These are phyloP conservation scores for Trichoderma oligosporum DNA, from an alignment of 2,329 filamentous ascomycete species.

Conservation along the genomic window DNA sequence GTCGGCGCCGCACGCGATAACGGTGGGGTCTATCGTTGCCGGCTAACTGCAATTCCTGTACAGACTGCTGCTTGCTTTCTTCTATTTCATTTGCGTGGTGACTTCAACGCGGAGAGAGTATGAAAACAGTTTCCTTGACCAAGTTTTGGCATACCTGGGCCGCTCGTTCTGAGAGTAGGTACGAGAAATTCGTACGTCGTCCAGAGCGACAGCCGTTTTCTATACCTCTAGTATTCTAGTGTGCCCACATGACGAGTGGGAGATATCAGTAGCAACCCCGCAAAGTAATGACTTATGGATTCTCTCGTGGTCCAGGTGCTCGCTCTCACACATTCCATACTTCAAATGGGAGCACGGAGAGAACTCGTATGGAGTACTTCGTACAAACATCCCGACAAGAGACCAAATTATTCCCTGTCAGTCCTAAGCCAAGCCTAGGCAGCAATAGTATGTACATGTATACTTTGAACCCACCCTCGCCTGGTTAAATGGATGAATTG, in stretches of 20 bases:
- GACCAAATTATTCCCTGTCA: background rate
- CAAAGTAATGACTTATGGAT: slow-evolving; percentile 8
- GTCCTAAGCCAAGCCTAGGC: background rate
- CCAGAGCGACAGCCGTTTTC: background rate
- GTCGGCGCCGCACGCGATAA: background rate
- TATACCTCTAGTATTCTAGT: background rate
- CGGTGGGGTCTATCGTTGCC: background rate
- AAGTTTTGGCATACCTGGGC: background rate
- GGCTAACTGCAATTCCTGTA: background rate
- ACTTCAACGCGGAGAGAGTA: background rate
- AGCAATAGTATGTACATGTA: background rate
- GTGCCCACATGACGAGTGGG: slow-evolving; percentile 8
- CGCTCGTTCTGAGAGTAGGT: slow-evolving; percentile 7
- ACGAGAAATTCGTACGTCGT: too few species aligned
- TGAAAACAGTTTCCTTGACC: background rate
- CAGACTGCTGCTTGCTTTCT: background rate
- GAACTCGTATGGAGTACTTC: too few species aligned
- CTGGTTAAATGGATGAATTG: slow-evolving; percentile 8
- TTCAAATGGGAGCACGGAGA: too few species aligned
- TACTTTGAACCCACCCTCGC: slow-evolving; percentile 2
- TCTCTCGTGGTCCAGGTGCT: background rate
- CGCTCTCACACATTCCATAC: background rate
- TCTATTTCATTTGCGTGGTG: background rate
- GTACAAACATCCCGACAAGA: background rate
- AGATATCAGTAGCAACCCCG: slow-evolving; percentile 6